Base-by-base conservation (phyloP, 305 asterid species). In the Petunia hybrid region DNA sequence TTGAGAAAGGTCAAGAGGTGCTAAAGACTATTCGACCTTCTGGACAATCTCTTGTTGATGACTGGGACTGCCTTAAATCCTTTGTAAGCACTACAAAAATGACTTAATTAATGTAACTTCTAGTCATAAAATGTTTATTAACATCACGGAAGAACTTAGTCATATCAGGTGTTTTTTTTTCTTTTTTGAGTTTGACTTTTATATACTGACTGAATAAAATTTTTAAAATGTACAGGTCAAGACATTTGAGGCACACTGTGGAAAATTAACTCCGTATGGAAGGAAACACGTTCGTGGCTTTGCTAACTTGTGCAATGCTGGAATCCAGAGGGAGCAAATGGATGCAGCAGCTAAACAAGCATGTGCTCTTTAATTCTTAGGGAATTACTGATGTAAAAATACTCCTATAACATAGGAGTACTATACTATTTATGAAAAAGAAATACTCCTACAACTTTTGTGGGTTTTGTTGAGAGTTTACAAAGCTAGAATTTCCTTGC, bases 31-130 rank as follows among this genome's bases (percentile, higher is more conserved):
- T 82, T 57, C 79, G 85, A 79, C 86, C 84, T 41, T 45, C 13
- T 48, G 86, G 88, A 81, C 59, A 77, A 60, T 82, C 88, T 59
- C 84, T 87, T 51, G 90, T 87, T 61, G 90, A 87, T 80, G 87
- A 85, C 22, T 87, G 87, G 87, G 81, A 57, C 78, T 85, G 86
- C 83, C 90, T 83, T 14, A 83, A 85, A 86, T 80, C 88, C 60
- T 14, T 82, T 67, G 88, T 87, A 82, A 79, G 82, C 53, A 57
- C 5, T 39, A 56, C 35, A 73, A 22, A 2, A 4, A 46, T 46
- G 12, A 53, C 59, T 53, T 46, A 46, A 46, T 46, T 12, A 3
- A n/a, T n/a, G n/a, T n/a, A 8, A 46, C 55, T 6, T 3, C 55
- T 8, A 8, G 55, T 9, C 13, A 48, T 48, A 4, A 48, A 48